Evolutionary conservation across 1,284 basidiomycete genomes (phyloP).

Genomic region (Xerocomus minutiporus): DNA sequence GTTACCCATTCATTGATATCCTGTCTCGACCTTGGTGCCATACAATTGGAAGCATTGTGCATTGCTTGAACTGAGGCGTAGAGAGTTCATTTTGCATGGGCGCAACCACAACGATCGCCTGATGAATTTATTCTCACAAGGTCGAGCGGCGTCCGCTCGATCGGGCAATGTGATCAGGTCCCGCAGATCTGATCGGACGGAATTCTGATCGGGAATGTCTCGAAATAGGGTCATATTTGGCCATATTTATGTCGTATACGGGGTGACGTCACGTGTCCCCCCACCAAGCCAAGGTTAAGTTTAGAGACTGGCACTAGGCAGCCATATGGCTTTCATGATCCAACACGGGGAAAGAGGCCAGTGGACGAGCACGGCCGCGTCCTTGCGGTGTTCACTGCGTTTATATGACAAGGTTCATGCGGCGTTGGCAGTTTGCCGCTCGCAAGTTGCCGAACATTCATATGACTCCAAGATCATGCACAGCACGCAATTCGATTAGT

Average conservation of each 20-base stretch:
- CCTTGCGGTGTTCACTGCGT: slow-evolving; percentile 21
- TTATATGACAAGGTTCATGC: slow-evolving; percentile 28
- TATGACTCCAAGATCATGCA: slow-evolving; percentile 1
- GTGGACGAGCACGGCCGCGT: neutral
- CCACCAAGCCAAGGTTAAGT: slow-evolving; percentile 23
- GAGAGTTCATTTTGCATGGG: slow-evolving; percentile 26
- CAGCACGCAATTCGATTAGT: slow-evolving; percentile 8
- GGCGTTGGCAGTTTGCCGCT: slow-evolving; percentile 25
- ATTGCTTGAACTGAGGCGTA: slow-evolving; percentile 14
- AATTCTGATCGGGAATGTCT: slow-evolving; percentile 34
- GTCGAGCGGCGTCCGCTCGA: slow-evolving; percentile 22
- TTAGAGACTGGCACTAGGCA: slow-evolving; percentile 13
- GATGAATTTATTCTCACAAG: slow-evolving; percentile 16
- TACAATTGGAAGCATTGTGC: slow-evolving; percentile 1
- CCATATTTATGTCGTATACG: slow-evolving; percentile 13
- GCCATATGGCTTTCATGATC: slow-evolving; percentile 19
- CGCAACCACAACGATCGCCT: slow-evolving; percentile 14
- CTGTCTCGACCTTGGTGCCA: slow-evolving; percentile 21
- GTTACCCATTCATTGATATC: slow-evolving; percentile 35
- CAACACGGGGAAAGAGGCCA: slow-evolving; percentile 10
- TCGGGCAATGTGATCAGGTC: slow-evolving; percentile 20
- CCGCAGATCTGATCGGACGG: slow-evolving; percentile 30
- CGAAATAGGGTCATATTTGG: slow-evolving; percentile 15
- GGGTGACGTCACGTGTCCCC: slow-evolving; percentile 22
- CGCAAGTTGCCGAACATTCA: slow-evolving; percentile 11